These are phyloP conservation scores for Paecilomyces sp. DNA, from an alignment of 2,329 filamentous ascomycete species.

Conservation along the genomic window DNA sequence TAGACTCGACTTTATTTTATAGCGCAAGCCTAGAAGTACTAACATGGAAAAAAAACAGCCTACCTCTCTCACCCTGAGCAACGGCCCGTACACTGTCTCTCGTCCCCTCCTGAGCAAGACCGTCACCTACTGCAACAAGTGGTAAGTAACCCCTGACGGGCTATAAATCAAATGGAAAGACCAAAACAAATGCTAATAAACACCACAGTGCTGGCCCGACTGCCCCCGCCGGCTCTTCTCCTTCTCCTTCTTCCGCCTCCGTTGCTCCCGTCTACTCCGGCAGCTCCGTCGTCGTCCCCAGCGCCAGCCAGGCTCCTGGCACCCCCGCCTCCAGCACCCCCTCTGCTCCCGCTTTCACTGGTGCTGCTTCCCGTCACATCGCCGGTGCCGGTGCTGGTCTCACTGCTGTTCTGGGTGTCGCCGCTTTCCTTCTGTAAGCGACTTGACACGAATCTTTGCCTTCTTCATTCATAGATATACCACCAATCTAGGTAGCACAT, in stretches of 20 bases:
- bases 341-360: conserved; percentile 37
- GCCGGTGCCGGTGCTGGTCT: conserved; percentile 44
- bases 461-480: neutral
- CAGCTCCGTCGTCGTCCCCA: conserved; percentile 10
- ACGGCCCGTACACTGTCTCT: conserved; percentile 63
- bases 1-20: too few species aligned
- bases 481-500: neutral
- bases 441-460: neutral
- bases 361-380: conserved; percentile 44
- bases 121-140: conserved; percentile 39
- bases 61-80: conserved; percentile 63
- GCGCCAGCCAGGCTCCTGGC: conserved; percentile 10
- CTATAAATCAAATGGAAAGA: neutral
- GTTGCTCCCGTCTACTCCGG: conserved; percentile 12
- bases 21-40: neutral
- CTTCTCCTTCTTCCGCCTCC: conserved; percentile 6
- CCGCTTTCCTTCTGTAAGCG: conserved; percentile 39
- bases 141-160: conserved; percentile 21
- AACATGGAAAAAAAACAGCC: conserved; percentile 32
- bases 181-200: conserved; percentile 2
- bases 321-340: conserved; percentile 11
- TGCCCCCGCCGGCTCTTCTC: conserved; percentile 11
- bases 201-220: conserved; percentile 14
- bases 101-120: conserved; percentile 47
- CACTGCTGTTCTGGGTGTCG: conserved; percentile 46